These are phyloP conservation scores for Coelastrella sp. DNA, from an alignment of 139 green algal species.

Conservation along the genomic window DNA sequence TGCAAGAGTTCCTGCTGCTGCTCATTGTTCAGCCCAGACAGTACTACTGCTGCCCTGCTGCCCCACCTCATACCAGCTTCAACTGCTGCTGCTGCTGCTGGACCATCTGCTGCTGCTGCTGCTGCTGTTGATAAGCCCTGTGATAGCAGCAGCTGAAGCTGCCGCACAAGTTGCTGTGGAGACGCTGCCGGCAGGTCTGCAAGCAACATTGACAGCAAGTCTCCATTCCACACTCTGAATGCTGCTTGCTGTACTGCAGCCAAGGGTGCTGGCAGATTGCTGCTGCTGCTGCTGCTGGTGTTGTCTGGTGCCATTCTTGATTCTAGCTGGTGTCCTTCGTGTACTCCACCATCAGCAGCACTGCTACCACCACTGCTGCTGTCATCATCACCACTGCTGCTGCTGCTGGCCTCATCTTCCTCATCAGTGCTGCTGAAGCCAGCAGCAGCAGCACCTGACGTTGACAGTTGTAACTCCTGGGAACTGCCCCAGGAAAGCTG, in stretches of 20 bases:
- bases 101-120: conserved; percentile 13
- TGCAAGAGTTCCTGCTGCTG: conserved; percentile 32
- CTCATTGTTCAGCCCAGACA: neutral
- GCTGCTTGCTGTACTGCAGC: conserved; percentile 16
- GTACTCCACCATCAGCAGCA: neutral
- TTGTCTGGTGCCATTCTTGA: neutral
- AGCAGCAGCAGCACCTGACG: too few relatives aligned
- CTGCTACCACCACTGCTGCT: conserved; percentile 26
- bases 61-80: conserved; percentile 14
- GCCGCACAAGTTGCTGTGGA: neutral
- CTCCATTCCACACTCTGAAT: neutral
- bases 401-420: neutral
- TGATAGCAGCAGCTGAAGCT: conserved; percentile 36
- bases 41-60: conserved; percentile 22
- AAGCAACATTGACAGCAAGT: neutral
- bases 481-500: conserved; percentile 31
- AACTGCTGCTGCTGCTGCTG: conserved; percentile 21
- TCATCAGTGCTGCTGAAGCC: conserved; percentile 6
- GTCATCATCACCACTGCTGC: neutral
- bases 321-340: too few relatives aligned
- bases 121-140: conserved; percentile 24
- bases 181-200: neutral
- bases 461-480: too few relatives aligned
- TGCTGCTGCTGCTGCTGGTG: conserved; percentile 14
- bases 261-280: neutral